These are phyloP conservation scores for Leucocoprinus leucothites DNA, from an alignment of 768 basidiomycete genomes.

Conservation along the genomic window DNA sequence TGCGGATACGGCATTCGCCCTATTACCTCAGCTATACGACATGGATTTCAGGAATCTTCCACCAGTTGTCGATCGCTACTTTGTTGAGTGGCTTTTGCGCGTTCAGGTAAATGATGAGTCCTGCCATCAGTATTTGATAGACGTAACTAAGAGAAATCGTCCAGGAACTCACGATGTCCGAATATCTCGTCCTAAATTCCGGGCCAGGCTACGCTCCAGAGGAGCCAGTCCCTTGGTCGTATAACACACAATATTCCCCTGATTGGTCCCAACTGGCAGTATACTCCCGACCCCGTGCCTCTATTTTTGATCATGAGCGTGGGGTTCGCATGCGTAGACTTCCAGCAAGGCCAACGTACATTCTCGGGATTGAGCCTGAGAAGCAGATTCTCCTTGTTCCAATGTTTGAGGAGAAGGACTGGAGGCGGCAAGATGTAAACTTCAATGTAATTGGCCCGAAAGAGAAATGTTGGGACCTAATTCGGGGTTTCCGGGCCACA, in stretches of 20 bases:
- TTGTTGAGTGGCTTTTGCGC: constrained; percentile 1
- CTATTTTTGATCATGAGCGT: too few species aligned
- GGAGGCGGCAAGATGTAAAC: neutral
- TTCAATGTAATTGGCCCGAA: neutral
- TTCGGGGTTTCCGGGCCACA: neutral
- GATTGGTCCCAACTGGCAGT: neutral
- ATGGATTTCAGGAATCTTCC: neutral
- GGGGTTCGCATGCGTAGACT: neutral
- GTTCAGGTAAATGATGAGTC: neutral
- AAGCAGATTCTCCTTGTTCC: constrained; percentile 6
- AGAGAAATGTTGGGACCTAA: constrained; percentile 5
- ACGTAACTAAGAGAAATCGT: too few species aligned
- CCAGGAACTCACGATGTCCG: constrained; percentile 5
- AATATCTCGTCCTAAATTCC: constrained; percentile 1
- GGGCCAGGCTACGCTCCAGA: neutral
- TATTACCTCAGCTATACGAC: constrained; percentile 1
- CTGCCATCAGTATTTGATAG: neutral
- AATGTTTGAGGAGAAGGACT: neutral
- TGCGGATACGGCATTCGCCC: neutral
- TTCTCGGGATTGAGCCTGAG: neutral
- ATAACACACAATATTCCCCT: neutral
- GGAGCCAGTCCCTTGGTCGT: neutral
- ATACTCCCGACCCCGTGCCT: neutral
- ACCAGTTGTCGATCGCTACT: neutral
- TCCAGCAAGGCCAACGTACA: neutral